phyloP scores from a whole-genome alignment of 768 basidiomycete species.

The Hirschioporus abietinus region DNA sequence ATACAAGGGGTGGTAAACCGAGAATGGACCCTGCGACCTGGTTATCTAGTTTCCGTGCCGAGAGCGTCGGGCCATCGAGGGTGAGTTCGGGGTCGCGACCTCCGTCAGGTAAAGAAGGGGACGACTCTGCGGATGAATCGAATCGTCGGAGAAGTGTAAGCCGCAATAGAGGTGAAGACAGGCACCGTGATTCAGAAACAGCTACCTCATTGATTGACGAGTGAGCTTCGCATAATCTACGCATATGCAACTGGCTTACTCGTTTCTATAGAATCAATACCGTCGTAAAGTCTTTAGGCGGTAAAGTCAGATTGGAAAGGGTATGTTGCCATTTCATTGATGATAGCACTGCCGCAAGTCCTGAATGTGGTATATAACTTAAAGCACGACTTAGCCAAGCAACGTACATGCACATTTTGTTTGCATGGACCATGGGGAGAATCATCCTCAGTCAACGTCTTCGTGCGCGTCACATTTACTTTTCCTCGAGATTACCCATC shows the following conservation, averaged over 20 bases:
- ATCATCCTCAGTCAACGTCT: conserved; percentile 55
- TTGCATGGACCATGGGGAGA: conserved; percentile 92
- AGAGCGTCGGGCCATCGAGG: conserved; percentile 42
- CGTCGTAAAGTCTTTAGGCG: conserved; percentile 49
- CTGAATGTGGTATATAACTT: conserved; percentile 5
- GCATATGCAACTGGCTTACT: conserved; percentile 9
- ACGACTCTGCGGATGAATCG: conserved; percentile 10
- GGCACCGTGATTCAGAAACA: conserved; percentile 28
- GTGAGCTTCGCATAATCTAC: conserved; percentile 33
- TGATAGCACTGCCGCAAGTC: conserved; percentile 2
- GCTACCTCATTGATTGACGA: conserved; percentile 65
- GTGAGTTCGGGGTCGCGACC: conserved; percentile 41
- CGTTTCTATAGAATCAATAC: conserved; percentile 59
- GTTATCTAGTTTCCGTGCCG: conserved; percentile 58
- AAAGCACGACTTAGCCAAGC: conserved; percentile 64
- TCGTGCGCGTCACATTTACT: conserved; percentile 82
- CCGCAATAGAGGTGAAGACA: conserved; percentile 25
- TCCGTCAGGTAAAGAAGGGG: conserved; percentile 19
- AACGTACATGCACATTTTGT: conserved; percentile 78
- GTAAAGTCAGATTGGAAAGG: conserved; percentile 81
- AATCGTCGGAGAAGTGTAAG: conserved; percentile 39
- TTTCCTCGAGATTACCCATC: conserved; percentile 84
- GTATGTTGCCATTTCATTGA: conserved; percentile 30
- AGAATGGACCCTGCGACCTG: conserved; percentile 66
- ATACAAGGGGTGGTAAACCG: conserved; percentile 44